A percentile compares a stretch with the other conserved stretches of the same genome.
phyloP scores from a whole-genome alignment of 179 eudicot species.

The Heliamphora pulchella region DNA sequence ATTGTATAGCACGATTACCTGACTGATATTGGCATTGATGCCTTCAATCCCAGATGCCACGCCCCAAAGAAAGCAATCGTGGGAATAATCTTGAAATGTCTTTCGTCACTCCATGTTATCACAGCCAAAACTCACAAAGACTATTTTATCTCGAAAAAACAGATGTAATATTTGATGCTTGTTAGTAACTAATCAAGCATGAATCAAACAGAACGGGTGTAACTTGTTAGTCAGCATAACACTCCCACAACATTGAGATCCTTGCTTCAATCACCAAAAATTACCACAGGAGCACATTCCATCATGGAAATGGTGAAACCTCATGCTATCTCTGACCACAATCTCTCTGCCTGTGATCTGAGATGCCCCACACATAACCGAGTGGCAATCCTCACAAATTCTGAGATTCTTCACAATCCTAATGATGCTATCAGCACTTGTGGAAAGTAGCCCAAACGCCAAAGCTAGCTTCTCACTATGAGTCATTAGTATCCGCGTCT shows the following conservation, averaged over 20 bases:
- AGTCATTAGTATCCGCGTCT: constrained; percentile 39
- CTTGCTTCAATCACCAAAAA: constrained; percentile 47
- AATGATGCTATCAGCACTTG: constrained; percentile 29
- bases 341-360: constrained; percentile 40
- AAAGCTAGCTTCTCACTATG: constrained; percentile 80
- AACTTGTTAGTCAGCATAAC: neutral
- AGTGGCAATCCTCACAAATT: constrained; percentile 64
- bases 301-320: constrained; percentile 54
- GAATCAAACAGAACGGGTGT: neutral
- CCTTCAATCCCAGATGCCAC: neutral
- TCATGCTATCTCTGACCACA: constrained; percentile 51
- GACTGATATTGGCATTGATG: neutral
- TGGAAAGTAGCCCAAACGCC: constrained; percentile 47
- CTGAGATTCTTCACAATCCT: constrained; percentile 62
- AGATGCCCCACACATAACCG: constrained; percentile 56
- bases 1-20: constrained; percentile 9
- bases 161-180: neutral
- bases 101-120: neutral
- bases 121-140: neutral
- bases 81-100: neutral
- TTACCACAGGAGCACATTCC: constrained; percentile 55
- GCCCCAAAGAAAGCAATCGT: neutral
- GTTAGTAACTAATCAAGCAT: neutral
- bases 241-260: neutral
- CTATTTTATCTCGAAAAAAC: neutral